Percentiles rank a stretch among this genome's conserved stretches.
These are phyloP conservation scores for Teunomyces panamensis DNA, from an alignment of 805 yeast genomes.

Conservation along the genomic window DNA sequence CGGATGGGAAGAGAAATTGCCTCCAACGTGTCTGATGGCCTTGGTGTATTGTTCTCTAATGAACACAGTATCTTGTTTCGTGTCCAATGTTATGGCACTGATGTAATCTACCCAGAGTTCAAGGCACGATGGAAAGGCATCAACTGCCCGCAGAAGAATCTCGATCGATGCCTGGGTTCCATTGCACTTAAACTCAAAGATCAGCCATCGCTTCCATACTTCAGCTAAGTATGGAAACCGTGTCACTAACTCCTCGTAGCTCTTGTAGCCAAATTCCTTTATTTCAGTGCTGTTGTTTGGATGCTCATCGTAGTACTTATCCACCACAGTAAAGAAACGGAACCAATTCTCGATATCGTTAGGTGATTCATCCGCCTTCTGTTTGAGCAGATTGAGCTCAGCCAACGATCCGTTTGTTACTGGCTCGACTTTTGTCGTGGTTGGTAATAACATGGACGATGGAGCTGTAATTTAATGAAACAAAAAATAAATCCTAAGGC, in stretches of 20 bases:
- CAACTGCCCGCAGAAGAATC: conserved; percentile 44
- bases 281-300: conserved; percentile 13
- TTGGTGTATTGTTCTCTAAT: conserved; percentile 44
- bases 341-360: conserved; percentile 42
- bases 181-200: conserved; percentile 52
- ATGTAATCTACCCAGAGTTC: conserved; percentile 70
- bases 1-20: conserved; percentile 71
- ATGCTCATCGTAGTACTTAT: conserved; percentile 17
- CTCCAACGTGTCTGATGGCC: conserved; percentile 56
- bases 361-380: conserved; percentile 14
- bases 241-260: conserved; percentile 36
- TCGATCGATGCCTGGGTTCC: conserved; percentile 52
- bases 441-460: background rate
- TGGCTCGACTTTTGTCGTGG: background rate
- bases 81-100: conserved; percentile 38
- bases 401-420: background rate
- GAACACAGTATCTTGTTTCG: conserved; percentile 24
- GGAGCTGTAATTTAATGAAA: background rate
- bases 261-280: conserved; percentile 13
- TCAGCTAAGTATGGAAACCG: conserved; percentile 58
- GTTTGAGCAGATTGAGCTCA: background rate
- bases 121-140: conserved; percentile 53
- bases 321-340: conserved; percentile 27
- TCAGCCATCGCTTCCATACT: conserved; percentile 62
- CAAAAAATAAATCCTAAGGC: background rate